Evolutionary conservation across 2,329 filamentous ascomycete species (phyloP), one percentile per base, ranked within the genome.

Genomic region (Myrmaecium sp.): DNA sequence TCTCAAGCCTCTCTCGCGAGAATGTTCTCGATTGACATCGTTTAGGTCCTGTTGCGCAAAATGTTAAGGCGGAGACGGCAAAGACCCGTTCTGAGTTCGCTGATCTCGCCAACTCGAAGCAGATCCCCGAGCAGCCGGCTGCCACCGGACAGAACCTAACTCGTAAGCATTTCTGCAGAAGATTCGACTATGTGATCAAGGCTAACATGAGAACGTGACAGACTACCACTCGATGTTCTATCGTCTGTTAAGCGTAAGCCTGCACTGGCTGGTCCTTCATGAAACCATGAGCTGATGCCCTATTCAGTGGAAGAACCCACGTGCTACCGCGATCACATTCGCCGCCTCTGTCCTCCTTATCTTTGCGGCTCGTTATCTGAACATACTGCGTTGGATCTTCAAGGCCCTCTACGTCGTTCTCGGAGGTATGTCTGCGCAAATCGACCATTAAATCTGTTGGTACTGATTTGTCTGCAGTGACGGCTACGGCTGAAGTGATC

Each of bases 141-240:
- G 61, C 61, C 28, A 71, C 64, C 37, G 67, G 67, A 36, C 69
- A 74, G 47, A 60, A 66, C 35, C 52, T 74, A 47, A 74, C 69
- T 29, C 66, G 63, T 66, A 58, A 30, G 62, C 48, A 33, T 19
- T n/a, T n/a, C n/a, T n/a, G n/a, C n/a, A n/a, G 26, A 23, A 8
- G 16, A 28, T 17, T 21, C 25, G 14, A 8, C 21, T 11, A 6
- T 11, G 17, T 13, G 7, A 10, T 13, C 13, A 14, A 25, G 14
- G 13, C 12, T 21, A 12, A 30, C 18, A 30, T 34, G 28, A 34
- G 17, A 4, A 12, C 14, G n/a, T n/a, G n/a, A 16, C 29, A 66
- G 62, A 70, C 51, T 74, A 74, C 51, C 70, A 74, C 50, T 73
- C 68, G 39, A 56, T 72, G 54, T 64, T 75, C 52, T 74, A 74